These are phyloP conservation scores for Fagopyrum homotropicum DNA, from an alignment of 148 eudicot genomes.

Conservation along the genomic window DNA sequence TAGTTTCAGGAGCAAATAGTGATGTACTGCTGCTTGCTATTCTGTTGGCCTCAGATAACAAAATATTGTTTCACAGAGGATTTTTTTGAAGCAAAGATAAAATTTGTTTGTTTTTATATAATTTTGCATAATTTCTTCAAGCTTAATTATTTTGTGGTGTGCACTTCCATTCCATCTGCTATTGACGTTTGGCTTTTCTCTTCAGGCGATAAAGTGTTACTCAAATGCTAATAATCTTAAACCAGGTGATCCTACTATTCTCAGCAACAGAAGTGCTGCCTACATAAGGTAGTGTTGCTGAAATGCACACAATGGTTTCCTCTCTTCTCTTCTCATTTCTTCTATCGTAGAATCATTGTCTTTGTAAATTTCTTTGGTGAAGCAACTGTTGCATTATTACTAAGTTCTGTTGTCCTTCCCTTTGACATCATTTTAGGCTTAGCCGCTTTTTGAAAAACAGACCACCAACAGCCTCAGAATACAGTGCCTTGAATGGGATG, in stretches of 20 bases:
- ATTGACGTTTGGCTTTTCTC: slow-evolving; percentile 2
- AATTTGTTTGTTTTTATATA: no score
- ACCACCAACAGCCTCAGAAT: slow-evolving; percentile 68
- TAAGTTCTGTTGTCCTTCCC: neutral
- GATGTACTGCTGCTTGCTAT: no score
- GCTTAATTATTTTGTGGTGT: neutral
- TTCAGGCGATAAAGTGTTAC: slow-evolving; percentile 74
- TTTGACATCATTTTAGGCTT: slow-evolving; percentile 34
- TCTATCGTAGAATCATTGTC: neutral
- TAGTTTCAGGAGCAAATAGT: no score
- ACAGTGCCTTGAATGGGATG: slow-evolving; percentile 68
- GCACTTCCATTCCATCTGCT: neutral
- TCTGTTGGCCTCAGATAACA: no score
- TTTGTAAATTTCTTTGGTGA: neutral
- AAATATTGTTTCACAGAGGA: neutral
- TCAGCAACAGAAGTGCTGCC: slow-evolving; percentile 87
- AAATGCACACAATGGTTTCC: neutral
- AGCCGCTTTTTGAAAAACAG: slow-evolving; percentile 63
- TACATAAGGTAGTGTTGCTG: slow-evolving; percentile 58
- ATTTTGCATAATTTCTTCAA: no score
- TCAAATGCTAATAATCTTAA: slow-evolving; percentile 72
- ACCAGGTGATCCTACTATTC: slow-evolving; percentile 67
- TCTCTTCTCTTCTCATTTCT: neutral
- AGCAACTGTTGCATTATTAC: neutral
- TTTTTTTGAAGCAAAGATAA: no score